Base-by-base conservation (phyloP, 164 flowering plant species). In the Chimonanthus salicifolius region DNA sequence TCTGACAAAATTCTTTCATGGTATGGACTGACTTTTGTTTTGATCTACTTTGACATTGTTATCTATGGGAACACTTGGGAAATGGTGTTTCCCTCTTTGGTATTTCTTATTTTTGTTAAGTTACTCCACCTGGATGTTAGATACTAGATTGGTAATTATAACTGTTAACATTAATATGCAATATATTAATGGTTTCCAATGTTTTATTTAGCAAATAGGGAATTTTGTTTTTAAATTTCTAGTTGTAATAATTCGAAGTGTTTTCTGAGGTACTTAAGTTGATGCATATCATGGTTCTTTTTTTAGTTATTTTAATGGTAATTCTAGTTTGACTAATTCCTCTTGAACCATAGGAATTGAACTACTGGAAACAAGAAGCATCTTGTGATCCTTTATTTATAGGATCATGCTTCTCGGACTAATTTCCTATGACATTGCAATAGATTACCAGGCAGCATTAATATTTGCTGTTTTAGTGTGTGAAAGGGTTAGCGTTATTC, bases 1-100 rank as follows among this genome's bases (percentile, higher is more conserved):
- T 44, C 95, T 3, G 95, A 90, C 82, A 89, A 87, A 78, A 46
- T 88, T 62, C 54, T 90, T 51, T 86, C 82, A 54, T 88, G 95
- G 95, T 90, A 86, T 48, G 5, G 15, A 63, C 68, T 71, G 54
- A 33, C 54, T 58, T 45, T 64, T 49, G 21, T 67, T 46, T 20
- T 62, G 62, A 2, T 5, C 0, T 16, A 16, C 15, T 70, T 54
- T 47, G 21, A 7, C 18, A 44, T 64, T 4, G 21, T 3, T 63
- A 33, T 15, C 47, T 43, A 0, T 71, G 45, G 9, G 8, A 71
- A 46, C 49, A 44, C 64, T 6, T 54, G 72, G 58, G 21, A 54
- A 21, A 51, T 68, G 66, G 66, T 10, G 13, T 66, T 44, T 66
- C 7, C 66, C 66, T 7, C 4, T 68, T 49, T 48, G n/a, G 70